Evolutionary conservation across 2,329 filamentous ascomycete species (phyloP), one percentile per base, ranked within the genome.

Genomic region (Lecanicillium sp.): DNA sequence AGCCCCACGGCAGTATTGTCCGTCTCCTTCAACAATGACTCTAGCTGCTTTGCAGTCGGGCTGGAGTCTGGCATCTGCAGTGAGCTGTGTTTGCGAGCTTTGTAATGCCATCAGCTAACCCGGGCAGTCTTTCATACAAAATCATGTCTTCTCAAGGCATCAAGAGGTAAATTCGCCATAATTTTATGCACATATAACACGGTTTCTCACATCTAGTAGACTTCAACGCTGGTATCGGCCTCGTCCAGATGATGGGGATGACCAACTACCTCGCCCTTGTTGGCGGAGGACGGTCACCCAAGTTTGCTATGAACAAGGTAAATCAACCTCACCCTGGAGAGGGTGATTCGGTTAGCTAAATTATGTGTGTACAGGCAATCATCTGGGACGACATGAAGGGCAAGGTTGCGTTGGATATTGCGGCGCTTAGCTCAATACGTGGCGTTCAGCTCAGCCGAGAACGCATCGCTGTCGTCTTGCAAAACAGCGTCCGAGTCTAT

Each of bases 361-460:
- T 0, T n/a, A 4, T 41, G 49, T 17, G 17, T 25, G 6, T 29
- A 15, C 41, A 82, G 77, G 74, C 89, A 35, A 80, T 94, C 47
- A 85, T 97, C 51, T 97, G 89, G 89, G 89, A 98, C 59, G 87
- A 94, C 52, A 72, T 78, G 44, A 85, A 84, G 48, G 79, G 83
- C 45, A 84, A 81, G 47, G 62, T 69, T 8, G 79, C 82, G 7
- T 72, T 86, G 12, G 83, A 89, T 46, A 84, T 97, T 50, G 83
- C 90, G 41, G 82, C 89, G 44, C 76, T 86, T 42, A 88, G 86
- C 15, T 78, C 84, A 2, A 79, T 97, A 17, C 77, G 88, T 13
- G 84, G 87, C 29, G 78, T 95, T 19, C 81, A 85, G 48, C 67
- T 97, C 17, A 82, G 81, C 17, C 78, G 80, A 46, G 79, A 80